These are phyloP conservation scores for Pseudonitzschia multiseries DNA, from an alignment of 108 stramenopile species.

Conservation along the genomic window DNA sequence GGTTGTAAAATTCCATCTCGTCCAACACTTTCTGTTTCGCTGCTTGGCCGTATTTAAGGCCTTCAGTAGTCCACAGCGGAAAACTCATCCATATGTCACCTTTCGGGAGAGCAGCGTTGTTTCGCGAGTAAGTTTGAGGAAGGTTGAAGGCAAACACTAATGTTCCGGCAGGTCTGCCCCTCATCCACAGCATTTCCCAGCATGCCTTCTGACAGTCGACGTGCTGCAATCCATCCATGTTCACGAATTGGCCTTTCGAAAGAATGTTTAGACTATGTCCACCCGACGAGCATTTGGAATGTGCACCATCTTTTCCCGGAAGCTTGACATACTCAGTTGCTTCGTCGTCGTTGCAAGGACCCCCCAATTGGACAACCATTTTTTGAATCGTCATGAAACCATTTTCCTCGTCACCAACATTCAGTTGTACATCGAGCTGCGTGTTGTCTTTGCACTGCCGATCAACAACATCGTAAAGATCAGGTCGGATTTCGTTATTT, in stretches of 20 bases:
- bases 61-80: conserved; percentile 36
- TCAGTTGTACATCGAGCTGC: conserved; percentile 16
- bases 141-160: conserved; percentile 42
- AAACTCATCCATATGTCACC: conserved; percentile 40
- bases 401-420: conserved; percentile 23
- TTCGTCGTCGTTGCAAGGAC: conserved; percentile 8
- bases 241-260: conserved; percentile 40
- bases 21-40: conserved; percentile 14
- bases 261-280: conserved; percentile 36
- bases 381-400: conserved; percentile 19
- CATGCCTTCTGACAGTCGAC: conserved; percentile 42
- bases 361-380: conserved; percentile 16
- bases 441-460: background rate
- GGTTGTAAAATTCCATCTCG: conserved; percentile 18
- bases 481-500: conserved; percentile 7
- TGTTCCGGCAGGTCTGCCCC: conserved; percentile 51
- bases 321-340: conserved; percentile 26
- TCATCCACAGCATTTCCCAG: conserved; percentile 73
- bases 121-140: conserved; percentile 27
- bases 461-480: conserved; percentile 8
- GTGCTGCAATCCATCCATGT: conserved; percentile 38
- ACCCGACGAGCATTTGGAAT: conserved; percentile 57
- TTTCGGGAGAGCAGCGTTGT: conserved; percentile 32
- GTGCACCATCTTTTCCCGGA: conserved; percentile 62
- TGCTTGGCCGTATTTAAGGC: conserved; percentile 24